Evolutionary conservation across 2,329 filamentous ascomycete species (phyloP).

Genomic region (Thermoascus crustaceus): DNA sequence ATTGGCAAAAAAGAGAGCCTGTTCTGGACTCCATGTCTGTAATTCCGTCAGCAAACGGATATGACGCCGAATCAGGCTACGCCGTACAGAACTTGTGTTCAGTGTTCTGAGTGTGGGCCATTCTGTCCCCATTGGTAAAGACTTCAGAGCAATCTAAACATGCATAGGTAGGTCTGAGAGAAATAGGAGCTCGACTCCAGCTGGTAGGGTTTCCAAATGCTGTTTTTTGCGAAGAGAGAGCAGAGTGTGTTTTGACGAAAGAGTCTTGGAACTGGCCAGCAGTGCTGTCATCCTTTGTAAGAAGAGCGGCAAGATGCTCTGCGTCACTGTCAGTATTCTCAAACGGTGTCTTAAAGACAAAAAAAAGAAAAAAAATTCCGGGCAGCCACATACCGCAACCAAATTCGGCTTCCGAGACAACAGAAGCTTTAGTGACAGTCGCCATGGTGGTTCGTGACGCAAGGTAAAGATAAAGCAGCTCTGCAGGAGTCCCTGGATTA

Average conservation of each 20-base stretch:
- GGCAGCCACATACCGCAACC: constrained; percentile 30
- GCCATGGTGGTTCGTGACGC: constrained; percentile 19
- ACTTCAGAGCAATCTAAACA: constrained; percentile 30
- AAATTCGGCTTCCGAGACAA: constrained; percentile 31
- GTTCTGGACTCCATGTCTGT: constrained; percentile 35
- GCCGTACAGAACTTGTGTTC: constrained; percentile 35
- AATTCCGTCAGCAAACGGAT: constrained; percentile 7
- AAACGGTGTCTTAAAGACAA: constrained; percentile 2
- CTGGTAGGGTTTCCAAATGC: too few relatives aligned
- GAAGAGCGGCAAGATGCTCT: constrained; percentile 32
- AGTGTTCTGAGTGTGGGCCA: constrained; percentile 29
- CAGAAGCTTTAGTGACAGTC: constrained; percentile 24
- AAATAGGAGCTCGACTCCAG: too few relatives aligned
- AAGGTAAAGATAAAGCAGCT: not conserved
- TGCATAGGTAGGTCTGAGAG: constrained; percentile 32
- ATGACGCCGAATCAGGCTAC: not conserved
- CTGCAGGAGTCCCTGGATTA: not conserved
- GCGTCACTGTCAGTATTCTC: constrained; percentile 12
- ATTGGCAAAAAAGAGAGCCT: constrained; percentile 32
- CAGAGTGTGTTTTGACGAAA: constrained; percentile 21
- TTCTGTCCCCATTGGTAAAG: constrained; percentile 23
- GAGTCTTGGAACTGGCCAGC: constrained; percentile 28
- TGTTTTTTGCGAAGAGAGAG: not conserved
- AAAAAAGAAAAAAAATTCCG: not conserved
- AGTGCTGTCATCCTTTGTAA: constrained; percentile 24